A percentile compares a stretch with the other conserved stretches of the same genome.
Conservation (phyloP, 495 filamentous ascomycete species). For the Penicillium coprophilum region DNA sequence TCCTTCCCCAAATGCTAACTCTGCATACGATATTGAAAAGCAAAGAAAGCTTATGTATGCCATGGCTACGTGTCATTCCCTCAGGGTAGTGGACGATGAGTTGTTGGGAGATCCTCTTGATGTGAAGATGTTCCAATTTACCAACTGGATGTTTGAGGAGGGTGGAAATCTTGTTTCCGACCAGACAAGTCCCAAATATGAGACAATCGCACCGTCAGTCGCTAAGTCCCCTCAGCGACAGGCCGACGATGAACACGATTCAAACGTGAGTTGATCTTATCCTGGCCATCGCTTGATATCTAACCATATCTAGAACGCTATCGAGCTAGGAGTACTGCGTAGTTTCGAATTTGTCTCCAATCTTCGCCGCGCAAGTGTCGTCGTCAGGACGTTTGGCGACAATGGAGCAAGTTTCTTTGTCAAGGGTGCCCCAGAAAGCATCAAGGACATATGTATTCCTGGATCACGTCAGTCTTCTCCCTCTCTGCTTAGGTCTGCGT, state of each 20-base stretch:
- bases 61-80: slow-evolving; percentile 97
- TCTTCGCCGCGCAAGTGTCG: slow-evolving; percentile 88
- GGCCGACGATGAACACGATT: slow-evolving; percentile 16
- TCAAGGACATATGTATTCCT: slow-evolving; percentile 84
- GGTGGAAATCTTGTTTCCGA: slow-evolving; percentile 52
- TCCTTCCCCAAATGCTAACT: slow-evolving; percentile 45
- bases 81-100: slow-evolving; percentile 82
- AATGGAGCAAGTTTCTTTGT: slow-evolving; percentile 82
- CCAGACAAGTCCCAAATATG: slow-evolving; percentile 59
- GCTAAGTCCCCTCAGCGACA: slow-evolving; percentile 63
- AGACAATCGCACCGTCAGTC: slow-evolving; percentile 73
- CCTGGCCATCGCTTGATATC: not conserved
- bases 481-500: not conserved
- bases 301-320: slow-evolving; percentile 29
- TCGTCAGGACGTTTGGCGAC: slow-evolving; percentile 82
- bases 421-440: slow-evolving; percentile 95
- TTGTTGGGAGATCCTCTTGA: slow-evolving; percentile 93
- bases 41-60: slow-evolving; percentile 77
- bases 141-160: slow-evolving; percentile 89
- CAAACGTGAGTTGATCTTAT: slow-evolving; percentile 25
- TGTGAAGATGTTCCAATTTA: slow-evolving; percentile 99
- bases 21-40: slow-evolving; percentile 58
- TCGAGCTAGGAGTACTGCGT: slow-evolving; percentile 85
- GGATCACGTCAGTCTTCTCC: slow-evolving; percentile 64
- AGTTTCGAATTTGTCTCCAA: slow-evolving; percentile 96